phyloP scores from a whole-genome alignment of 2,329 filamentous ascomycete genomes.

The Penicillium sp. region DNA sequence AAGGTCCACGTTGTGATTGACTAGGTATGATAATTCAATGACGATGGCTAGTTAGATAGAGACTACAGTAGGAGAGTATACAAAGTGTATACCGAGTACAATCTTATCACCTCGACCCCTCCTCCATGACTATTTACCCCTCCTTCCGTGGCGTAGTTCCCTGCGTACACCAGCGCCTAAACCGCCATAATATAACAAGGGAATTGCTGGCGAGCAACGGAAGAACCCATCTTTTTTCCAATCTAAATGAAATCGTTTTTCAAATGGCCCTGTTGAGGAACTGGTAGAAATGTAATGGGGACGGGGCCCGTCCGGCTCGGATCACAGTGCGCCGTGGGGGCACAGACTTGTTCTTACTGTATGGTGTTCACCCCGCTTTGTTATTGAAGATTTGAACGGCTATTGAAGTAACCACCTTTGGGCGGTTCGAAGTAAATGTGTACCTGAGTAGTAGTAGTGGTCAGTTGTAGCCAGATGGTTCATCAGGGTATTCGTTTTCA shows the following conservation, averaged over 20 bases:
- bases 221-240: neutral
- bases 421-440: neutral
- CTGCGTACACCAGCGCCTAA: neutral
- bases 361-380: constrained; percentile 14
- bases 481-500: neutral
- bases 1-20: too few relatives aligned
- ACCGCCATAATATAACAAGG: neutral
- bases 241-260: neutral
- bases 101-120: constrained; percentile 4
- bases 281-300: neutral
- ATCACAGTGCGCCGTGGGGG: constrained; percentile 25
- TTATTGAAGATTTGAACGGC: constrained; percentile 7
- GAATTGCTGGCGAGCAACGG: neutral
- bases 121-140: neutral
- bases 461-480: neutral
- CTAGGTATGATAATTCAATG: neutral
- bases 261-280: neutral
- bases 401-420: constrained; percentile 14
- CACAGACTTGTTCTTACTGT: neutral
- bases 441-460: neutral
- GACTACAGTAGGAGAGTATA: neutral
- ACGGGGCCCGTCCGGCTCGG: constrained; percentile 12
- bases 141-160: neutral
- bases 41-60: neutral
- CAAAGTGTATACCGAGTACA: neutral